Evolutionary conservation across 495 filamentous ascomycete species (phyloP).

Genomic region (Xylaria bambusicola): DNA sequence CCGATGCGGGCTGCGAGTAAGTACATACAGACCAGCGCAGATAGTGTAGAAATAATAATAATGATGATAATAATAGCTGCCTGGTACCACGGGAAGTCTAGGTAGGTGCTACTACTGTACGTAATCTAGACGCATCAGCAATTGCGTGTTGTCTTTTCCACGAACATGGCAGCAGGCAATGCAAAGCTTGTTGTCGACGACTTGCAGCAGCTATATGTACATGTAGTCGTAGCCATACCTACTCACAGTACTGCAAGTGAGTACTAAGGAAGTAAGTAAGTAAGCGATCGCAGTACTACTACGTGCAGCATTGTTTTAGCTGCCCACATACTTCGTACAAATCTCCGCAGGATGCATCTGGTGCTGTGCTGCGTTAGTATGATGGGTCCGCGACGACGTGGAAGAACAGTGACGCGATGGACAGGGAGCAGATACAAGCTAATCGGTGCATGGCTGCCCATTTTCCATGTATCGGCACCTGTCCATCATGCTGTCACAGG

Average conservation of each 20-base stretch:
- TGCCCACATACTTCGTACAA: no score
- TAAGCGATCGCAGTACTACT: no score
- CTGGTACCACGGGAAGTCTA: background rate
- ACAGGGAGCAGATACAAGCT: conserved; percentile 29
- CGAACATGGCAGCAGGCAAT: background rate
- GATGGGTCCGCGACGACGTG: conserved; percentile 35
- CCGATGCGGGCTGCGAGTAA: conserved; percentile 6
- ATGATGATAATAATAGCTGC: no score
- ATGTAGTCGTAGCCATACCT: no score
- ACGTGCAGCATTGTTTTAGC: no score
- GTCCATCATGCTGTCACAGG: background rate
- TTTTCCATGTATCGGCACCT: conserved; percentile 36
- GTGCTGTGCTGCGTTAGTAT: conserved; percentile 29
- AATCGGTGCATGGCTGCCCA: conserved; percentile 38
- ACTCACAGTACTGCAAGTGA: no score
- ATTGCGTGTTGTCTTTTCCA: conserved; percentile 12
- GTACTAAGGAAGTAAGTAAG: no score
- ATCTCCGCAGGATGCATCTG: conserved; percentile 28
- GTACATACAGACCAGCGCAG: no score
- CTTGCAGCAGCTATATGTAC: no score
- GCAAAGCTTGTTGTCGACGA: background rate
- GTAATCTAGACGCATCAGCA: background rate
- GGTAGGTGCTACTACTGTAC: background rate
- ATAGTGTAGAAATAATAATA: no score
- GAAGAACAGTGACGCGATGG: conserved; percentile 24